Evolutionary conservation across 768 basidiomycete genomes (phyloP), one percentile per base, ranked within the genome.

Genomic region (Lentinula raphanica): DNA sequence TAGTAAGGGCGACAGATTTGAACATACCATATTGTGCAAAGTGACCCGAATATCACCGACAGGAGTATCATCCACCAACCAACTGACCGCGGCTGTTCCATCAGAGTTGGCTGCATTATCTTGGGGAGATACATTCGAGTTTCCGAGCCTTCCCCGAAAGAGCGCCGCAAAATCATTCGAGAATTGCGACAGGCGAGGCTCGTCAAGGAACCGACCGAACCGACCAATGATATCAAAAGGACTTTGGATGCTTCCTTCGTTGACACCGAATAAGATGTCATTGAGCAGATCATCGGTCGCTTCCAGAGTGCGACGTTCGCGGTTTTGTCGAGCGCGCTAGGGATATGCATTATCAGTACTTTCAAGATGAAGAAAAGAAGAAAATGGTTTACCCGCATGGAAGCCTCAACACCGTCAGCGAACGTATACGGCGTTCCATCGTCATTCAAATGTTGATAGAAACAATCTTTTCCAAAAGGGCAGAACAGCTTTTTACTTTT

Each of bases 401-500:
- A 79, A 21, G 72, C 69, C 32, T 81, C 79, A 21, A 77, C 78
- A 5, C 88, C 88, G 40, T 81, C 70, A 38, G 67, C 63, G 64
- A 88, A 88, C 2, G 80, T 63, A 61, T 82, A 75, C 0, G 75
- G 74, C 8, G 87, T 81, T 11, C 90, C 90, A 62, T 92, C 90
- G 0, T 73, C 70, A 25, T 86, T 85, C 49, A 72, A 63, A 65
- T 93, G 90, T 63, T 83, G 79, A 66, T 91, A 93, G 68, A 93
- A 90, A 67, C 90, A 93, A 59, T 92, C 90, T 49, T 76, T 75
- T 42, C 90, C 90, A 62, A 89, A 93, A 0, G 88, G 90, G 69
- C 90, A 93, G 54, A 79, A 79, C 0, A 85, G 84, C 48, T 72
- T 75, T 45, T 70, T 68, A 7, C 72, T 75, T 45, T 70, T 68